Evolutionary conservation across 1,284 basidiomycete genomes (phyloP).

Genomic region (Pseudozyma pruni): DNA sequence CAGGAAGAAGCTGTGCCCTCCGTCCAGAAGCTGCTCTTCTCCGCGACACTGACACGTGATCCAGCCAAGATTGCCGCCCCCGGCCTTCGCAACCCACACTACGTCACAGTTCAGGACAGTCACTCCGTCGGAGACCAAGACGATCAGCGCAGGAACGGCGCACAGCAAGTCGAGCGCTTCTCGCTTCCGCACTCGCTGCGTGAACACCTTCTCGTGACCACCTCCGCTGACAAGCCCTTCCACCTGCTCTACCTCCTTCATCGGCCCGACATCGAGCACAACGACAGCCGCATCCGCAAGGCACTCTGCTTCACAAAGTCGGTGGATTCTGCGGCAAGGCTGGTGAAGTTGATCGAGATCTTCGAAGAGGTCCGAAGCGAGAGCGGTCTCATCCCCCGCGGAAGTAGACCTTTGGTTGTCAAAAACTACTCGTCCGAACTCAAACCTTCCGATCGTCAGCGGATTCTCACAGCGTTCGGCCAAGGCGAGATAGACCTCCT

Average conservation of each 20-base stretch:
- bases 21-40: constrained; percentile 96
- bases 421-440: constrained; percentile 85
- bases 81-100: constrained; percentile 82
- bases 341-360: constrained; percentile 83
- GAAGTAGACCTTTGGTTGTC: constrained; percentile 67
- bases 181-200: constrained; percentile 57
- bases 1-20: constrained; percentile 35
- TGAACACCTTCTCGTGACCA: constrained; percentile 81
- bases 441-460: constrained; percentile 77
- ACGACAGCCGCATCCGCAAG: constrained; percentile 71
- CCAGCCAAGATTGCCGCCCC: constrained; percentile 89
- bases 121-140: constrained; percentile 60
- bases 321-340: constrained; percentile 85
- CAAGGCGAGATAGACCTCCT: constrained; percentile 84
- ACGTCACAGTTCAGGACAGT: constrained; percentile 79
- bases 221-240: constrained; percentile 85
- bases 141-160: neutral
- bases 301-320: constrained; percentile 95
- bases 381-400: constrained; percentile 29
- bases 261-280: constrained; percentile 43
- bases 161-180: constrained; percentile 55
- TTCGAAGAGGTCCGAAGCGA: constrained; percentile 73
- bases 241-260: constrained; percentile 87
- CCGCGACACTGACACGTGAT: constrained; percentile 93
- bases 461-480: constrained; percentile 83